Evolutionary conservation across 2,329 filamentous ascomycete genomes (phyloP), one percentile per base, ranked within the genome.

Genomic region (Cordyceps militaris): DNA sequence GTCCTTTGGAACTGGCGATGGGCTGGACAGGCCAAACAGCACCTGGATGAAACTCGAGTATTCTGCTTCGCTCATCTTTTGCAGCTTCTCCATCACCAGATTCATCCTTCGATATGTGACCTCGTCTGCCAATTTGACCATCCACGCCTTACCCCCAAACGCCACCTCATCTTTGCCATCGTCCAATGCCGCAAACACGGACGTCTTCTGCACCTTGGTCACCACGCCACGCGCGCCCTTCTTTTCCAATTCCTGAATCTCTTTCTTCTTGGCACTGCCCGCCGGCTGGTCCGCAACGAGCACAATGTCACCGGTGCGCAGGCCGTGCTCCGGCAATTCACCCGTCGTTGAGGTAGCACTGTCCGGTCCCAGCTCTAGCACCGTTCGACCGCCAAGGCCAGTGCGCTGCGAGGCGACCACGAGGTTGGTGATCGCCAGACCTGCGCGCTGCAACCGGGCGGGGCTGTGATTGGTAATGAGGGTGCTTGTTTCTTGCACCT

Each of bases 311-410:
- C 90, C 90, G 0, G 83, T 80, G 2, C 89, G 79, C 53, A 94
- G 75, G 26, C 88, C 88, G 75, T 93, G 89, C 68, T 90, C 86
- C 1, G 86, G 85, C 21, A 93, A 74, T 61, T 84, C 82, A 0
- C 76, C 72, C 21, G 66, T 66, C 14, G 63, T 54, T 4, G 81
- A 78, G 2, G 87, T 81, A 0, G 91, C 88, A n/a, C 82, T 74
- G 66, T 97, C 93, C 0, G 84, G 76, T 16, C 75, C 74, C 1
- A 99, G 83, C 70, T 97, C 92, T 3, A 97, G 76, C 1, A 99
- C 87, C 0, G 89, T 91, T 62, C 91, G 89, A n/a, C 94, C 94
- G 16, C 92, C 94, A 38, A 97, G 78, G 0, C 94, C 94, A 0
- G 94, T 99, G 30, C 92, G 86, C 68, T 89, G 88, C 19, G 88